Evolutionary conservation across 1,284 basidiomycete genomes (phyloP).

Genomic region (Inonotus obliquus): DNA sequence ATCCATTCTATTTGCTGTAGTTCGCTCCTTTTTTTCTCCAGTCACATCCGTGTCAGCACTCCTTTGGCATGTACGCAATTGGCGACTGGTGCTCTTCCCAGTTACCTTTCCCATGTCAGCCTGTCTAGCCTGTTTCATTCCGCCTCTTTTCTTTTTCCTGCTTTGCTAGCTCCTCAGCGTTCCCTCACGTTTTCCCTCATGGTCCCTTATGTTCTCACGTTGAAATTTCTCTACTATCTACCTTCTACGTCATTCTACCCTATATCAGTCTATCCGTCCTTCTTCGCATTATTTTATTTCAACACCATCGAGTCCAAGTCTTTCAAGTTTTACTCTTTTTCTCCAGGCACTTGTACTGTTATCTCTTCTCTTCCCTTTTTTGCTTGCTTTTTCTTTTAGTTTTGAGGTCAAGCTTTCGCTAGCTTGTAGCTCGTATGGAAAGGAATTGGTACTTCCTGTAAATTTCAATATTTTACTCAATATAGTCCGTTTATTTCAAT

Average conservation of each 20-base stretch:
- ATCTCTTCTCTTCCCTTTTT: not conserved
- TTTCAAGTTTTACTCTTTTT: not conserved
- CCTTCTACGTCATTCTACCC: not conserved
- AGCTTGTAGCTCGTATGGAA: not conserved
- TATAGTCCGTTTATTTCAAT: not conserved
- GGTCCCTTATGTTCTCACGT: not conserved
- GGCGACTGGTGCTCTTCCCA: not conserved
- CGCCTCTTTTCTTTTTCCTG: not conserved
- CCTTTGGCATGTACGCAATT: slow-evolving; percentile 12
- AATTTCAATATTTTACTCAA: not conserved
- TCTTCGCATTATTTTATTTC: not conserved
- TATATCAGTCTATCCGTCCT: not conserved
- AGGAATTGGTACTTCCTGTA: not conserved
- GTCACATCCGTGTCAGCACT: not conserved
- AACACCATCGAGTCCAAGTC: not conserved
- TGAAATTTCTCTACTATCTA: slow-evolving; percentile 2
- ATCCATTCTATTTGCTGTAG: not conserved
- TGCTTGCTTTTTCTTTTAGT: not conserved
- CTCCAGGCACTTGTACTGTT: slow-evolving; percentile 1
- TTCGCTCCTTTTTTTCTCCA: not conserved
- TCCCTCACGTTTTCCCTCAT: not conserved
- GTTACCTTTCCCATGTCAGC: not conserved
- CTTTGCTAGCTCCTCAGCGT: not conserved
- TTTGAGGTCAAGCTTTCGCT: not conserved
- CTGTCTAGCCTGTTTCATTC: not conserved